Evolutionary conservation across 2,329 filamentous ascomycete genomes (phyloP).

Genomic region (Xylaria sp.): DNA sequence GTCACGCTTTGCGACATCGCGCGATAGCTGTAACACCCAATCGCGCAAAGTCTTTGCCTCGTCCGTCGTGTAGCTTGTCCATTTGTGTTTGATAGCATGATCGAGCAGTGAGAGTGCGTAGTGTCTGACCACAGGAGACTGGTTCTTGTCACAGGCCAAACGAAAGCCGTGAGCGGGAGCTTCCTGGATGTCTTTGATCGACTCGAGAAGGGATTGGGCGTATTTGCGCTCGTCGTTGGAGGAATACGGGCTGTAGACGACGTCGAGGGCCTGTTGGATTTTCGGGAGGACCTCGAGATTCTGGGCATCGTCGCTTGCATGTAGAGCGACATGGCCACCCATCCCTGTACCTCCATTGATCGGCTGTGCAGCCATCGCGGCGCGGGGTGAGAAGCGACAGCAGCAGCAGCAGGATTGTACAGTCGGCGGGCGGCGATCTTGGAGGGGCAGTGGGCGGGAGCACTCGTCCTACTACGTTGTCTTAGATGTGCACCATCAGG

Average conservation of each 20-base stretch:
- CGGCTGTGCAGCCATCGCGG: conserved; percentile 44
- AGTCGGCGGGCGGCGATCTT: conserved; percentile 42
- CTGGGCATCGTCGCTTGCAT: conserved; percentile 49
- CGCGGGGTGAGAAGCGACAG: conserved; percentile 23
- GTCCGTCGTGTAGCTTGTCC: conserved; percentile 75
- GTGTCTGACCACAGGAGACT: conserved; percentile 86
- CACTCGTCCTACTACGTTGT: conserved; percentile 40
- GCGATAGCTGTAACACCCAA: conserved; percentile 83
- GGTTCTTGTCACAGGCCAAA: conserved; percentile 78
- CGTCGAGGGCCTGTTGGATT: conserved; percentile 85
- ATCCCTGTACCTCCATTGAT: conserved; percentile 47
- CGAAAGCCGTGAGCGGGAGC: conserved; percentile 87
- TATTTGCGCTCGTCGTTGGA: conserved; percentile 83
- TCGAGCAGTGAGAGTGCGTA: conserved; percentile 94
- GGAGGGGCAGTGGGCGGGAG: conserved; percentile 44
- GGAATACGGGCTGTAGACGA: conserved; percentile 85
- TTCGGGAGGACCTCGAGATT: conserved; percentile 63
- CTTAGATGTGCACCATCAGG: conserved; percentile 47
- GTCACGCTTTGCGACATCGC: conserved; percentile 75
- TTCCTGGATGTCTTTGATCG: conserved; percentile 80
- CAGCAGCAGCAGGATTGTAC: conserved; percentile 30
- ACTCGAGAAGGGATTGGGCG: conserved; percentile 86
- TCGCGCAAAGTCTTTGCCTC: conserved; percentile 75
- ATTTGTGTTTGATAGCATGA: conserved; percentile 86
- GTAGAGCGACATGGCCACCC: conserved; percentile 49